These are phyloP conservation scores for Ustulina deusta DNA, from an alignment of 2,329 filamentous ascomycete genomes.

Conservation along the genomic window DNA sequence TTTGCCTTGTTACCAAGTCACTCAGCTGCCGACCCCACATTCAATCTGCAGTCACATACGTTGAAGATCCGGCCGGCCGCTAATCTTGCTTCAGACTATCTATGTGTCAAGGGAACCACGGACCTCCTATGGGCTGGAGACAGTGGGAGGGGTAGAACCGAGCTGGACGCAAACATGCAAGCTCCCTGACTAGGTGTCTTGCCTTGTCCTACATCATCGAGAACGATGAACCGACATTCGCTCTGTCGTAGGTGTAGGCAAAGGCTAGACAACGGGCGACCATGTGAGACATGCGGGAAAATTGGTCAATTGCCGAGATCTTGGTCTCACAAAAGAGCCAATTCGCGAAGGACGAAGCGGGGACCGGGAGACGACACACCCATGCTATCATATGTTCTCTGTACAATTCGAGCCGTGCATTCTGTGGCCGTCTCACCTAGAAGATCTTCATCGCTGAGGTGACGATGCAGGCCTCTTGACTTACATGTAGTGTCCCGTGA, in stretches of 20 bases:
- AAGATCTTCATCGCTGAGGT: constrained; percentile 1
- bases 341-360: constrained; percentile 43
- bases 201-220: constrained; percentile 39
- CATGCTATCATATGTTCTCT: constrained; percentile 45
- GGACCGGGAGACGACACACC: constrained; percentile 34
- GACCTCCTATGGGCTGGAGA: constrained; percentile 19
- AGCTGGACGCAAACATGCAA: constrained; percentile 43
- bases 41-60: constrained; percentile 16
- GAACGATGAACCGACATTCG: constrained; percentile 36
- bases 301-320: constrained; percentile 49
- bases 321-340: constrained; percentile 42
- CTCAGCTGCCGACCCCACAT: constrained; percentile 19
- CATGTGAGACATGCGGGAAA: constrained; percentile 50
- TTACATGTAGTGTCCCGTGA: neutral
- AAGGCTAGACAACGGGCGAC: constrained; percentile 41
- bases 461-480: constrained; percentile 10
- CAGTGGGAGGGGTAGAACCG: constrained; percentile 33
- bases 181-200: constrained; percentile 38
- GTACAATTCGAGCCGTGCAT: constrained; percentile 44
- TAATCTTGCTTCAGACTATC: constrained; percentile 7
- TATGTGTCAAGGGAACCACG: constrained; percentile 10
- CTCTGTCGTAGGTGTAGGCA: constrained; percentile 33
- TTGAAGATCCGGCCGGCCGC: constrained; percentile 1
- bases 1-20: constrained; percentile 1
- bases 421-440: constrained; percentile 27